phyloP scores from a whole-genome alignment of 192 early-diverging fungal species.

The Obelidium mucronatum region DNA sequence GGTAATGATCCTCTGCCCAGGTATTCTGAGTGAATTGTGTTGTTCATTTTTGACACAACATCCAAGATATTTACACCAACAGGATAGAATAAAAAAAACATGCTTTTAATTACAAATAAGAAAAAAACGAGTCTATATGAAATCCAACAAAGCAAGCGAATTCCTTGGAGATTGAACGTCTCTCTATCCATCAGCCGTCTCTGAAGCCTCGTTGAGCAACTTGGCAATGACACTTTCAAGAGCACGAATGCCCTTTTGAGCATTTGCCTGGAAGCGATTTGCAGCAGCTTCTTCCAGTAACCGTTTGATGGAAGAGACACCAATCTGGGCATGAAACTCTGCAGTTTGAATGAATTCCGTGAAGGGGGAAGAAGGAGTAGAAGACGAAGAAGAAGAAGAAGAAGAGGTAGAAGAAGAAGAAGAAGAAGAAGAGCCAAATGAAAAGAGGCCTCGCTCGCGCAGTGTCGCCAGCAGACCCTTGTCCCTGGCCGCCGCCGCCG shows the following conservation, averaged over 20 bases:
- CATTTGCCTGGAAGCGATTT: slow-evolving; percentile 90
- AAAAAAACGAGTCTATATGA: too few relatives aligned
- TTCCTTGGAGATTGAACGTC: background rate
- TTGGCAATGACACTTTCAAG: slow-evolving; percentile 84
- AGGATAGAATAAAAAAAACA: too few relatives aligned
- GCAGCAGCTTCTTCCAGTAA: slow-evolving; percentile 87
- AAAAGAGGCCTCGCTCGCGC: background rate
- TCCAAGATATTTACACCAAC: too few relatives aligned
- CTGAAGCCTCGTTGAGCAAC: slow-evolving; percentile 43
- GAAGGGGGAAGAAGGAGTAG: background rate
- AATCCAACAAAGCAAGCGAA: too few relatives aligned
- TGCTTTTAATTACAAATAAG: too few relatives aligned
- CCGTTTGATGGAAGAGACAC: slow-evolving; percentile 58
- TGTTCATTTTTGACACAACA: too few relatives aligned
- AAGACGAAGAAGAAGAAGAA: slow-evolving; percentile 8
- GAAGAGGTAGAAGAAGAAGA: background rate
- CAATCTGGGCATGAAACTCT: slow-evolving; percentile 77
- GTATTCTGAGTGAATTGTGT: too few relatives aligned
- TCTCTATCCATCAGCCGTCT: slow-evolving; percentile 34
- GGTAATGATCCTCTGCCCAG: too few relatives aligned
- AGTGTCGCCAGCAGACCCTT: background rate
- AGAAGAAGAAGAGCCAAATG: background rate
- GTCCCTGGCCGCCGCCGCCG: background rate
- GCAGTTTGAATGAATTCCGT: slow-evolving; percentile 82
- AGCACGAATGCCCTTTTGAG: slow-evolving; percentile 80